Base-by-base conservation (phyloP, 441 rosid genomes). In the Geranium incanum region DNA sequence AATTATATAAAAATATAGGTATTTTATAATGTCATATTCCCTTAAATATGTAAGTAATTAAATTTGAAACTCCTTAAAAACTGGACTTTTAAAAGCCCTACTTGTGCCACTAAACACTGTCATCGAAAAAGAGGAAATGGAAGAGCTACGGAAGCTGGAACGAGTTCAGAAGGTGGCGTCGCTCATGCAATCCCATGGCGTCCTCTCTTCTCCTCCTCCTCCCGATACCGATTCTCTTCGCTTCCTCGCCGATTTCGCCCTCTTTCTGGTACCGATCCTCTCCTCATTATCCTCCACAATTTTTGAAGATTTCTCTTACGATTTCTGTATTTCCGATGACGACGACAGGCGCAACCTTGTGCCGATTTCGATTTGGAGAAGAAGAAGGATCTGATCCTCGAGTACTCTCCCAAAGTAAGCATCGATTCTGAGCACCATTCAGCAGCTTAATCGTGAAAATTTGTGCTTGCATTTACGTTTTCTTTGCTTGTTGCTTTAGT, bases 121-220 rank as follows among this genome's bases (percentile, higher is more conserved):
- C 33, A 28, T 57, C 64, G 64, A 18, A 15, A 15, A 11, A 16
- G 64, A 60, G 62, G 70, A 73, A 57, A 92, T 91, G 98, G 98
- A 93, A 78, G 96, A 84, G 78, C 78, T 93, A 70, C 86, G 71
- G 83, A 84, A 82, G 82, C 81, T 91, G 74, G 96, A 89, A 82
- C 81, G 82, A 80, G 73, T 75, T 28, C 93, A 93, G 74, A 84
- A 73, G 74, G 83, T 85, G 74, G 68, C 85, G 70, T 74, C 78
- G 19, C 77, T 83, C 11, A 78, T 89, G 81, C 75, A 85, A 50
- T 79, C 82, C 12, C 82, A 70, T 60, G 78, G 83, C 72, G 69
- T 88, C 21, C 43, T 74, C 67, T 64, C 86, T 36, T 66, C 82
- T 59, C 77, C 86, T 36, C 50, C 50, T 57, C 65, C 78, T 16